Percentiles rank a stretch among this genome's conserved stretches.
phyloP scores from a whole-genome alignment of 768 basidiomycete species.

The Coprinopsis sp. region DNA sequence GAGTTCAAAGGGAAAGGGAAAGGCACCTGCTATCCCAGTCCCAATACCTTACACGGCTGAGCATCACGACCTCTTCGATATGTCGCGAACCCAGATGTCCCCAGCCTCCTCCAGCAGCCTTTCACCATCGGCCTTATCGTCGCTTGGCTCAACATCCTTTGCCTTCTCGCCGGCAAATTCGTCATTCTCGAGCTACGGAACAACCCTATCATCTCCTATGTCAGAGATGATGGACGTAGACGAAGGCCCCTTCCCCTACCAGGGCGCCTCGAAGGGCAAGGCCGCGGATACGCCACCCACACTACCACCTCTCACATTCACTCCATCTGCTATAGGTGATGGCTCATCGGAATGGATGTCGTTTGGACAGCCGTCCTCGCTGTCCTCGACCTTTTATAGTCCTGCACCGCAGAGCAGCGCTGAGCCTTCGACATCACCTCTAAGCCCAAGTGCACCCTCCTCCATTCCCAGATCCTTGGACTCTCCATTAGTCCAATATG shows the following conservation, averaged over 20 bases:
- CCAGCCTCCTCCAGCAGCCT: too few species aligned
- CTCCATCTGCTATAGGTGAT: constrained; percentile 48
- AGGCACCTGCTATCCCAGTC: constrained; percentile 49
- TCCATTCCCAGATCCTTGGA: constrained; percentile 7
- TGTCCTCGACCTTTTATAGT: constrained; percentile 30
- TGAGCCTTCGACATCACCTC: constrained; percentile 17
- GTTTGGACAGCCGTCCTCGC: too few species aligned
- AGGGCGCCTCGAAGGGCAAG: too few species aligned
- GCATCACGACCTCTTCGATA: constrained; percentile 38
- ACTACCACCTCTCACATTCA: constrained; percentile 63
- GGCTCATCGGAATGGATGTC: constrained; percentile 34
- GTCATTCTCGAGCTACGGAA: constrained; percentile 23
- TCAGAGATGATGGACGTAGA: constrained; percentile 17
- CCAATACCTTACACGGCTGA: constrained; percentile 37
- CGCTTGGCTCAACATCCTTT: constrained; percentile 8
- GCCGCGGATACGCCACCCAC: constrained; percentile 56
- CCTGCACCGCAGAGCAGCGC: constrained; percentile 15
- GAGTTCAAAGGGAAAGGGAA: constrained; percentile 42
- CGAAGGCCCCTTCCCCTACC: constrained; percentile 13
- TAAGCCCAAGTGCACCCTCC: constrained; percentile 10
- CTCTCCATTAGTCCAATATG: too few species aligned
- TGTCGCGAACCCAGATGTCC: too few species aligned
- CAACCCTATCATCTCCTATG: constrained; percentile 19
- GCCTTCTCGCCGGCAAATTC: constrained; percentile 21
- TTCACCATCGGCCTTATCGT: constrained; percentile 14